These are phyloP conservation scores for Paraconiothyrium sp. DNA, from an alignment of 2,329 filamentous ascomycete genomes.

Conservation along the genomic window DNA sequence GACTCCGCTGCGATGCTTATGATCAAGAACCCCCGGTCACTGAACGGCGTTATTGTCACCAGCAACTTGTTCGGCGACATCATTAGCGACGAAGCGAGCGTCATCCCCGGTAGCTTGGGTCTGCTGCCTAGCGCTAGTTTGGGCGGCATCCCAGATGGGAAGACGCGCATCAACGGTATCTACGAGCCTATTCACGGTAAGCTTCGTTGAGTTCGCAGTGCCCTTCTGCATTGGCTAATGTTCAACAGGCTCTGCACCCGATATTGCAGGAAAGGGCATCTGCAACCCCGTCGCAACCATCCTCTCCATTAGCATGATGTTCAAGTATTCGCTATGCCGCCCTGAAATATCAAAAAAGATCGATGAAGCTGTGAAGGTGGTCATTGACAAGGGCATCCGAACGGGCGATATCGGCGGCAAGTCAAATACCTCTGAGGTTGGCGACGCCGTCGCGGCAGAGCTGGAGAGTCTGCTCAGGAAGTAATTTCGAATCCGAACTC, in stretches of 20 bases:
- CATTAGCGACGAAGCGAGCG: constrained; percentile 92
- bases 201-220: constrained; percentile 27
- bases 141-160: constrained; percentile 85
- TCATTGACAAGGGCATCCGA: constrained; percentile 79
- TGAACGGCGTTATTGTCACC: constrained; percentile 92
- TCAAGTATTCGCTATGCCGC: constrained; percentile 88
- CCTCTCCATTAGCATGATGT: constrained; percentile 93
- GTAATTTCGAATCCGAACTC: constrained; percentile 22
- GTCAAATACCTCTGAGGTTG: constrained; percentile 78
- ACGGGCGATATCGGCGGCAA: constrained; percentile 88
- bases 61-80: constrained; percentile 97
- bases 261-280: constrained; percentile 90
- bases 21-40: constrained; percentile 87
- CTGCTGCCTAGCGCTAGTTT: constrained; percentile 88
- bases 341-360: constrained; percentile 79
- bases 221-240: constrained; percentile 22
- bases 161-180: constrained; percentile 87
- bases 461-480: constrained; percentile 70
- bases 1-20: constrained; percentile 98
- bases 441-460: constrained; percentile 81
- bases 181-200: constrained; percentile 97
- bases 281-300: constrained; percentile 94
- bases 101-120: constrained; percentile 91
- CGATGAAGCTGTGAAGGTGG: constrained; percentile 80
- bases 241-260: constrained; percentile 78